Base-by-base conservation (phyloP, 768 basidiomycete species). In the Gloeopeniophorella convolvens region DNA sequence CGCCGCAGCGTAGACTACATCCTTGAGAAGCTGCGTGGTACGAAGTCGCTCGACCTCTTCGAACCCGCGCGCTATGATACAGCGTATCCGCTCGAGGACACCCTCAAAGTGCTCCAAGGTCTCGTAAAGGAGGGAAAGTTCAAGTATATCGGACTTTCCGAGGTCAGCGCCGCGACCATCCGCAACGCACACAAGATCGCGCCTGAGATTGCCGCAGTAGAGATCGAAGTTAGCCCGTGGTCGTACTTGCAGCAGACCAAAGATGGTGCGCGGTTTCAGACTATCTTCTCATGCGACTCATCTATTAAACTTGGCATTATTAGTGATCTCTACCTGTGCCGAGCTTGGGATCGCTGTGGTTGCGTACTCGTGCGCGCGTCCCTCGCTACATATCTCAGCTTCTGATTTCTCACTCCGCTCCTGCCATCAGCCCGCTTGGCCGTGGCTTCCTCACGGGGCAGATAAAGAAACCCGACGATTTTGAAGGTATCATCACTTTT, bases 141-240 rank as follows among this genome's bases (percentile, higher is more conserved):
- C 62, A 68, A 72, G 57, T 72, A 80, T 59, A 79, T 85, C 48
- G 79, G 80, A 2, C 56, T 85, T 48, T 77, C 75, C 1, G 82
- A 84, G 61, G 72, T 73, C 58, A 68, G 66, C 15, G 76, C 71
- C 0, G 67, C 63, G 21, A 79, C 79, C 0, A 66, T 86, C 3
- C 46, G 59, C 26, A 45, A 55, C 9, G 77, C 70, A 0, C 58
- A 68, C 41, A 64, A 81, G 75, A 67, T 82, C 9, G 68, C 74
- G 37, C 78, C 77, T 1, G 28, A 13, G 16, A 72, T 84, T 50
- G 70, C 76, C 11, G 69, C 75, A 13, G 78, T 81, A 7, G 83
- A 87, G 62, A 82, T 85, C 44, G 85, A 87, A 62, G 66, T 82
- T 34, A 82, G 79, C 58, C 73, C 77, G 2, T 83, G 78, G 72